Percentiles rank a stretch among this genome's conserved stretches.
These are phyloP conservation scores for Ampelocalamus luodianensis DNA, from an alignment of 176 grass and related monocot species.

Conservation along the genomic window DNA sequence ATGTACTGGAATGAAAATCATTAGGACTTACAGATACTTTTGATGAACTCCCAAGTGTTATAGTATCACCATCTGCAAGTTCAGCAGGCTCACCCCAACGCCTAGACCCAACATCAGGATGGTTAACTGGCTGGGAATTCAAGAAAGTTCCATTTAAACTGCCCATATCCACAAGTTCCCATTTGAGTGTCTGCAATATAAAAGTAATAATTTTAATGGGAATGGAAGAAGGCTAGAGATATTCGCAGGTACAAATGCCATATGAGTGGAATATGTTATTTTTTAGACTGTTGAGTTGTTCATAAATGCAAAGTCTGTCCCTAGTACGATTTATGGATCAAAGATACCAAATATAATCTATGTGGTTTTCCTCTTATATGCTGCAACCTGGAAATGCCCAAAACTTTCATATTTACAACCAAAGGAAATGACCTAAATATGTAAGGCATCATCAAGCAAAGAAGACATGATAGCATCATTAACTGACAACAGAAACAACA, in stretches of 20 bases:
- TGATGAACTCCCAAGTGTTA: constrained; percentile 69
- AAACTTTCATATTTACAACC: constrained; percentile 5
- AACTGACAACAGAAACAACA: neutral
- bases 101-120: constrained; percentile 67
- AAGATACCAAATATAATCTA: neutral
- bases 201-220: constrained; percentile 12
- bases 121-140: constrained; percentile 58
- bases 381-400: constrained; percentile 14
- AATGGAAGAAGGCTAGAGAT: neutral
- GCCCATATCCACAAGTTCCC: constrained; percentile 77
- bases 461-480: constrained; percentile 13
- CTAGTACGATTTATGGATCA: constrained; percentile 23
- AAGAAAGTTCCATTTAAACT: constrained; percentile 79
- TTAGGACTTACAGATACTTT: constrained; percentile 60
- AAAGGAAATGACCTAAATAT: constrained; percentile 18
- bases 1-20: neutral
- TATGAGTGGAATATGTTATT: constrained; percentile 4
- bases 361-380: constrained; percentile 4
- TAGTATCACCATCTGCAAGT: constrained; percentile 74
- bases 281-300: neutral
- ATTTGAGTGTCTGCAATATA: constrained; percentile 56
- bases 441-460: constrained; percentile 10
- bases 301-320: neutral
- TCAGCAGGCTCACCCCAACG: constrained; percentile 48
- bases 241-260: neutral